These are phyloP conservation scores for Coemansia sp. DNA, from an alignment of 192 early-diverging fungal species.

Conservation along the genomic window DNA sequence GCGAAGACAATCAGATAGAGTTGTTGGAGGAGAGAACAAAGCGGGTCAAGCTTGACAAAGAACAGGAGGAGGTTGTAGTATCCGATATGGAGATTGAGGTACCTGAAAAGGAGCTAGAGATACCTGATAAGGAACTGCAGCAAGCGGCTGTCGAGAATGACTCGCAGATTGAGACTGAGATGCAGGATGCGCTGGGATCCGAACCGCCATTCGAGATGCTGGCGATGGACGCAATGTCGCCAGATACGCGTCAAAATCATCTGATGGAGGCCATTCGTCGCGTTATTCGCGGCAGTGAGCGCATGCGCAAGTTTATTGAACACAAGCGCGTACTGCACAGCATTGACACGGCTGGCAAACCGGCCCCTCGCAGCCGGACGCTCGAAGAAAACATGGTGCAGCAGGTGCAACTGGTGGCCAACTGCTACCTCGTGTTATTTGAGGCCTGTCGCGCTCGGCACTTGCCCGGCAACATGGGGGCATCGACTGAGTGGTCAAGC, in stretches of 20 bases:
- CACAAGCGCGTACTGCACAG: conserved; percentile 17
- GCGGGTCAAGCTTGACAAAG: conserved; percentile 28
- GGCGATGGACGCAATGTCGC: conserved; percentile 10
- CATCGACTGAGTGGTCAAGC: conserved; percentile 5
- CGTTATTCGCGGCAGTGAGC: conserved; percentile 12
- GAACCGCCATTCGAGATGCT: conserved; percentile 22
- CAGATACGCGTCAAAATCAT: conserved; percentile 13
- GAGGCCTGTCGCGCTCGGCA: not conserved
- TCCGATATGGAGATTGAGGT: not conserved
- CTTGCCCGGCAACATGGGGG: not conserved
- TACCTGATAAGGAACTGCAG: not conserved
- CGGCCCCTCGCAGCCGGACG: conserved; percentile 30
- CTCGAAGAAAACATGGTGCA: conserved; percentile 43
- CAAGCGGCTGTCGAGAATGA: conserved; percentile 13
- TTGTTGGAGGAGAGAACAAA: conserved; percentile 50
- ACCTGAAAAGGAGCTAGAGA: not conserved
- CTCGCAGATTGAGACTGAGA: conserved; percentile 23
- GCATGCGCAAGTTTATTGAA: conserved; percentile 27
- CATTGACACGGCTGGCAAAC: conserved; percentile 12
- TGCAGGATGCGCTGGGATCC: conserved; percentile 4
- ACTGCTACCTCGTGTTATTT: conserved; percentile 31
- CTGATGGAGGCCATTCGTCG: conserved; percentile 26
- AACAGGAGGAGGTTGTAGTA: not conserved
- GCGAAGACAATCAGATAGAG: conserved; percentile 18
- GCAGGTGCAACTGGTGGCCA: conserved; percentile 43